Evolutionary conservation across 495 filamentous ascomycete genomes (phyloP), one percentile per base, ranked within the genome.

Genomic region (Mycothermus thermophilus): DNA sequence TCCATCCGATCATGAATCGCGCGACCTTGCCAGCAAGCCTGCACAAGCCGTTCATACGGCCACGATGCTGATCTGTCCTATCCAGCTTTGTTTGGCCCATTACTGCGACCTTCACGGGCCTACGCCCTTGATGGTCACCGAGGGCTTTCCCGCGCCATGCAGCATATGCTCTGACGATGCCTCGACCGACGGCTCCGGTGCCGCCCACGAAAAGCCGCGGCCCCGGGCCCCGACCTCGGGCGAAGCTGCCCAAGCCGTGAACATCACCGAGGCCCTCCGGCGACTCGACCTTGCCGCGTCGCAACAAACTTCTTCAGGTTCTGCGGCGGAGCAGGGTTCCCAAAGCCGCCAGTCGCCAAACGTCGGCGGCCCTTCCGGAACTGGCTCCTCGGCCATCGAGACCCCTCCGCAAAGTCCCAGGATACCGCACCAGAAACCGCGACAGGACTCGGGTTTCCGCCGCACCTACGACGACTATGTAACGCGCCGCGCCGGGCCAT

Each of bases 71-170:
- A 66, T 57, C 11, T 44, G 46, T 20, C 43, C 49, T 31, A 37
- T 69, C 39, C 60, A 95, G 87, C 73, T 94, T 51, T 92, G 84
- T 55, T 74, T 95, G 46, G 87, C 87, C 51, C 87, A 95, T 63
- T 95, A 93, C 59, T 95, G 87, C 67, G 87, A 95, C 59, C 69
- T 85, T 48, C 86, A 95, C 68, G 87, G 87, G 41, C 87, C 87
- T 9, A 94, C 86, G 32, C 90, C 86, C 34, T 77, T 95, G 57
- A 81, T 95, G 60, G 93, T 92, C 56, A 94, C 87, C 35, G 85
- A 94, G 60, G 79, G 82, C 32, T 64, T 82, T 16, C 80, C 83
- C 1, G 77, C 85, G 28, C 67, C 78, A 33, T 95, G 87, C 51
- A 55, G 65, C 35, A 74, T 77, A 54, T 95, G 87, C 52, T 75